Conservation (phyloP, 169 alveolate genomes). For the Ichthyophthirius multifiliis region DNA sequence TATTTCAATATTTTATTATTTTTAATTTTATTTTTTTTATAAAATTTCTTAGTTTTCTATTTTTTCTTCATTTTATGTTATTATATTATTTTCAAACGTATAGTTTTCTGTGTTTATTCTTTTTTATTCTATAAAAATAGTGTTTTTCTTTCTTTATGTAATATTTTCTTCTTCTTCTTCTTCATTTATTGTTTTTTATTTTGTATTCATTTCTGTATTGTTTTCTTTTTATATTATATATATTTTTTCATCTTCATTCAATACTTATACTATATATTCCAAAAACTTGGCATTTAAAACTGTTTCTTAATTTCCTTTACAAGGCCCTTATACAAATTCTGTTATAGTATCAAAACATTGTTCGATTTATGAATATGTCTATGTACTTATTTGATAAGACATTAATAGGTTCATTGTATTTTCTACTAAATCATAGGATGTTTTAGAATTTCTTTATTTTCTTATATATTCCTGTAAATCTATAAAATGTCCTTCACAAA, state of each 20-base stretch:
- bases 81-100: too few relatives aligned
- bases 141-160: too few relatives aligned
- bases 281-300: constrained; percentile 10
- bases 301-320: constrained; percentile 18
- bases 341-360: constrained; percentile 27
- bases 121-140: too few relatives aligned
- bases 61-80: too few relatives aligned
- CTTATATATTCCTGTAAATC: constrained; percentile 23
- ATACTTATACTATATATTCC: constrained; percentile 10
- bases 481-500: constrained; percentile 33
- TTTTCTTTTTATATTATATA: not conserved
- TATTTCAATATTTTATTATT: too few relatives aligned
- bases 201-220: not conserved
- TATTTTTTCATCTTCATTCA: constrained; percentile 18
- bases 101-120: too few relatives aligned
- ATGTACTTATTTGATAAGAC: not conserved
- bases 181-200: not conserved
- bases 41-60: too few relatives aligned
- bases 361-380: constrained; percentile 4
- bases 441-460: constrained; percentile 16
- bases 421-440: not conserved
- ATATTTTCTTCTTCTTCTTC: too few relatives aligned
- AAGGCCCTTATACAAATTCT: constrained; percentile 33
- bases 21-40: too few relatives aligned
- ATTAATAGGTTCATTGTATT: not conserved